Evolutionary conservation across 495 filamentous ascomycete genomes (phyloP), one percentile per base, ranked within the genome.

Genomic region (Opeltia flavorubescens): DNA sequence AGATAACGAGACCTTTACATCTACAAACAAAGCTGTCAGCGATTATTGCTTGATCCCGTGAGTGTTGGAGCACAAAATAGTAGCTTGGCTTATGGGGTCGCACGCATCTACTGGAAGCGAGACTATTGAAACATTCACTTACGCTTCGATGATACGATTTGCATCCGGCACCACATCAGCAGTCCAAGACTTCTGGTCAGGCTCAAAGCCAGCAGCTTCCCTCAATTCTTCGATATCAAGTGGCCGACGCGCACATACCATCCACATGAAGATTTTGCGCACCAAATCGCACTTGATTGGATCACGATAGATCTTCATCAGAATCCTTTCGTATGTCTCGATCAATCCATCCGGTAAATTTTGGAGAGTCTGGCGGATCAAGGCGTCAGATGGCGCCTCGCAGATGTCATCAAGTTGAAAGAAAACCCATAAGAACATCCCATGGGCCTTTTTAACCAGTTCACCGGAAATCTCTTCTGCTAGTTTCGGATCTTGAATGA

Each of bases 141-240:
- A 36, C 34, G 55, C 54, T 21, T 59, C 55, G 18, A 65, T 45
- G 9, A 64, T 38, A 15, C 51, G 50, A 18, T 59, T 50, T 13
- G 18, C 46, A 17, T 48, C 15, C 7, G 61, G 63, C 6, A 60
- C 51, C 28, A 53, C 56, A 6, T 47, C 46, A 2, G 34, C 12
- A 28, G 54, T 39, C 62, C 62, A 66, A 0, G 1, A 20, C 3
- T 6, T 44, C 15, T 67, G 63, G 12, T 47, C 8, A 1, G 43
- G 0, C 18, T 50, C 55, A 52, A 63, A 60, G 1, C 55, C 55
- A n/a, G 61, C 48, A 1, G 60, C 63, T 38, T 67, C 64, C 50
- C 44, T 50, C 15, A 67, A 47, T 50, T 67, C 63, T 13, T 59
- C 60, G 9, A 66, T 35, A 18, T 55, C 52, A 21, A 66, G 56